Base-by-base conservation (phyloP, 179 eudicot species). In the Spinacia oleracea region DNA sequence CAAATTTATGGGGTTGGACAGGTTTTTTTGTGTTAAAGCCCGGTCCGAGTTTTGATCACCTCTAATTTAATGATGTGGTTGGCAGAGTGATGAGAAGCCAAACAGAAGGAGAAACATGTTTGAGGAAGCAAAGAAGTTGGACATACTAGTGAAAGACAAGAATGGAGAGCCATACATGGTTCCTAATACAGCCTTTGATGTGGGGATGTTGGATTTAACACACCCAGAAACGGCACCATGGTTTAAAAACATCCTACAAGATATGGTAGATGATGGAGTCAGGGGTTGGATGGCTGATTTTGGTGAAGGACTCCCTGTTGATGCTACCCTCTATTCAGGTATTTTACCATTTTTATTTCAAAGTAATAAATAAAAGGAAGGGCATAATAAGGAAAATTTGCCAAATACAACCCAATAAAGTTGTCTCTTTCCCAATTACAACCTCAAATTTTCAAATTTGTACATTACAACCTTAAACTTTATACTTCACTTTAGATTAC, bases 251-350 rank as follows among this genome's bases (percentile, higher is more conserved):
- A 88, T 95, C 72, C 78, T 95, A 50, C 85, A 83, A 74, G 93
- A 90, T 65, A 95, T 95, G 98, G 97, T 93, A 51, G 88, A 93
- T 68, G 98, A 89, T 58, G 98, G 98, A 79, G 92, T 95, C 53
- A 81, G 94, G 81, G 98, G 98, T 79, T 93, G 98, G 98, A 95
- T 95, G 98, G 98, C 98, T 77, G 98, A 95, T 85, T 95, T 95
- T 79, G 98, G 98, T 50, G 98, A 95, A 88, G 98, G 97, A 72
- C 89, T 95, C 34, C 98, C 98, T 0, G 91, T 93, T 58, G 98
- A 95, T 87, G 92, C 96, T 45, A 82, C 83, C 78, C 91, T 95
- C 66, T 91, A 88, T 80, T 95, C 98, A 87, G 98, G 98, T 95
- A 78, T 3, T 48, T 15, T 45, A 21, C 2, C n/a, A 42, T 34